A percentile compares a stretch with the other conserved stretches of the same genome.
These are phyloP conservation scores for Penicillium polonicum DNA, from an alignment of 2,329 filamentous ascomycete genomes.

Conservation along the genomic window DNA sequence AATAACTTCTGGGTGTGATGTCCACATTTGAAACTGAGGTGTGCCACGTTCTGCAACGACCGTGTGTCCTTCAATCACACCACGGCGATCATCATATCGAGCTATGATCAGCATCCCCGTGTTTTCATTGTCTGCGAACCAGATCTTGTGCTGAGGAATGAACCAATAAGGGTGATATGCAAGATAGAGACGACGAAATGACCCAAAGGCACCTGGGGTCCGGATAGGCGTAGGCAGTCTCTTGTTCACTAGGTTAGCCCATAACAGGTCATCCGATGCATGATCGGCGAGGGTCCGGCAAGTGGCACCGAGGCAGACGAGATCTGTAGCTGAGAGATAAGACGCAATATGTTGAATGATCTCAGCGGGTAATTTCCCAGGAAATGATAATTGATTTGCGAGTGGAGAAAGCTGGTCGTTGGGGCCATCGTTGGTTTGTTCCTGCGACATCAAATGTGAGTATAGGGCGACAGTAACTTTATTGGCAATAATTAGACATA, in stretches of 20 bases:
- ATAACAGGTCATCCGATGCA: constrained; percentile 66
- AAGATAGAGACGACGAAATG: constrained; percentile 69
- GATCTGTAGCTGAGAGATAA: constrained; percentile 63
- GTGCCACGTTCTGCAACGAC: constrained; percentile 64
- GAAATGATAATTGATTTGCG: constrained; percentile 13
- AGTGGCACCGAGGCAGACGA: constrained; percentile 58
- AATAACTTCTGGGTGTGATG: constrained; percentile 62
- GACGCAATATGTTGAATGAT: constrained; percentile 70
- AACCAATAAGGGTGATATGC: constrained; percentile 84
- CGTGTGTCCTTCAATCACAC: constrained; percentile 77
- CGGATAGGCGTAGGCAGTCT: constrained; percentile 62
- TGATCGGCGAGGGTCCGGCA: constrained; percentile 62
- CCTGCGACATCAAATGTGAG: neutral
- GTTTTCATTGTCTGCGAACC: constrained; percentile 75
- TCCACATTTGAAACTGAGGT: constrained; percentile 62
- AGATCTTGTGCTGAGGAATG: constrained; percentile 73
- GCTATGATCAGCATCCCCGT: constrained; percentile 72
- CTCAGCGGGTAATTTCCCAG: constrained; percentile 65
- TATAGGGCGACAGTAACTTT: neutral
- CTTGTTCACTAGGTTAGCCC: constrained; percentile 67
- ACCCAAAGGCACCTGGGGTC: constrained; percentile 58
- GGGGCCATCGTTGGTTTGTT: neutral
- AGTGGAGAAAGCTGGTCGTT: neutral
- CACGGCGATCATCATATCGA: constrained; percentile 71
- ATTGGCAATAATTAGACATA: neutral